A percentile compares a stretch with the other conserved stretches of the same genome.
phyloP scores from a whole-genome alignment of 805 yeast species.

The Yarrowia sp. region DNA sequence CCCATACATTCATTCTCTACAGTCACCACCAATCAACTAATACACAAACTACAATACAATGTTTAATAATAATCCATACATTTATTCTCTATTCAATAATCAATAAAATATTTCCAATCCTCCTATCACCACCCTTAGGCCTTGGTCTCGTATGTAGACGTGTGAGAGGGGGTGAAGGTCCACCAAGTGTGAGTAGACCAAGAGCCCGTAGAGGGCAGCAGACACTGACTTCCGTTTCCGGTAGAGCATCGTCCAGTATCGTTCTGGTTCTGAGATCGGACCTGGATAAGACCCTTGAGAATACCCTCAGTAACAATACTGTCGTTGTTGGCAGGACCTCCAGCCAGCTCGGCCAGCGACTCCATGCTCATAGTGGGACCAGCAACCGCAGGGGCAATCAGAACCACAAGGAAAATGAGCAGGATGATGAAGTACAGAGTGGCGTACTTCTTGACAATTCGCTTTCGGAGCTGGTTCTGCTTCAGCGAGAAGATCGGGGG shows the following conservation, averaged over 20 bases:
- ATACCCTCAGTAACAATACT: background rate
- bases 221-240: background rate
- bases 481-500: slow-evolving; percentile 97
- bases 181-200: slow-evolving; percentile 20
- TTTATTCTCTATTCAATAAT: slow-evolving; percentile 24
- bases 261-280: slow-evolving; percentile 24
- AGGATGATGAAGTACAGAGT: slow-evolving; percentile 72
- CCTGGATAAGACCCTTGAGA: slow-evolving; percentile 20
- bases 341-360: background rate
- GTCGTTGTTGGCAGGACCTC: background rate
- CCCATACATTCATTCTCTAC: no score
- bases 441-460: slow-evolving; percentile 95
- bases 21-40: no score
- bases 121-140: background rate
- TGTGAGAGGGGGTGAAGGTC: slow-evolving; percentile 25
- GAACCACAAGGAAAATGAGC: slow-evolving; percentile 65
- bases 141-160: slow-evolving; percentile 1
- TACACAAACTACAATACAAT: background rate
- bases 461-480: slow-evolving; percentile 92
- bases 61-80: slow-evolving; percentile 7
- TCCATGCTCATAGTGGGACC: slow-evolving; percentile 19
- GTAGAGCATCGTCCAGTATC: slow-evolving; percentile 17
- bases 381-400: slow-evolving; percentile 91
- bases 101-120: slow-evolving; percentile 23
- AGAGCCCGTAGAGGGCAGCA: slow-evolving; percentile 17